phyloP scores from a whole-genome alignment of 1,284 basidiomycete species.

The Xanthoconium separans region DNA sequence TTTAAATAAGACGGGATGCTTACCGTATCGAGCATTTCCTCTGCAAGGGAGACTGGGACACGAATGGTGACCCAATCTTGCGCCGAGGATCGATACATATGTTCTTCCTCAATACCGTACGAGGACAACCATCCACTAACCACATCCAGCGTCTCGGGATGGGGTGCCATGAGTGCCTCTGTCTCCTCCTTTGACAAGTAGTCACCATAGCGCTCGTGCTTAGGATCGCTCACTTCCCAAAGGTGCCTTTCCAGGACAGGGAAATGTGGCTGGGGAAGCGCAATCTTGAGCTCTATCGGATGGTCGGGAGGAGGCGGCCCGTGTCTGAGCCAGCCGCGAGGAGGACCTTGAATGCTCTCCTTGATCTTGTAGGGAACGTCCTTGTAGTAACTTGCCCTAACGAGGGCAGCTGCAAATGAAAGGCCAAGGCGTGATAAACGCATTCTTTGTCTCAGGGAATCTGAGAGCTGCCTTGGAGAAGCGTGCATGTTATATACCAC shows the following conservation, averaged over 20 bases:
- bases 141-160: conserved; percentile 46
- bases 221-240: conserved; percentile 65
- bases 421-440: conserved; percentile 6
- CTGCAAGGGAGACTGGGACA: conserved; percentile 59
- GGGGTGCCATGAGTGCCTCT: conserved; percentile 58
- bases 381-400: not conserved
- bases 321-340: conserved; percentile 18
- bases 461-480: not conserved
- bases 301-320: conserved; percentile 13
- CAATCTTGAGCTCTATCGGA: conserved; percentile 24
- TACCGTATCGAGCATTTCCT: conserved; percentile 69
- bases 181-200: conserved; percentile 67
- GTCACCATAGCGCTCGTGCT: conserved; percentile 61
- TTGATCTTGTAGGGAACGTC: conserved; percentile 15
- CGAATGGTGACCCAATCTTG: conserved; percentile 67
- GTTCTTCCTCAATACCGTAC: conserved; percentile 50
- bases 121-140: conserved; percentile 66
- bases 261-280: conserved; percentile 65
- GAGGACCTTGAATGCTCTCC: conserved; percentile 19
- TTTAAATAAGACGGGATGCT: conserved; percentile 18
- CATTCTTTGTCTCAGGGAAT: conserved; percentile 3
- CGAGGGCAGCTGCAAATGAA: conserved; percentile 3
- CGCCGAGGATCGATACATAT: conserved; percentile 55
- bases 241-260: conserved; percentile 57
- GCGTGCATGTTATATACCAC: conserved; percentile 8